Evolutionary conservation across 345 rosid species (phyloP), one percentile per base, ranked within the genome.

Genomic region (Diplotaxis tenuifolia): DNA sequence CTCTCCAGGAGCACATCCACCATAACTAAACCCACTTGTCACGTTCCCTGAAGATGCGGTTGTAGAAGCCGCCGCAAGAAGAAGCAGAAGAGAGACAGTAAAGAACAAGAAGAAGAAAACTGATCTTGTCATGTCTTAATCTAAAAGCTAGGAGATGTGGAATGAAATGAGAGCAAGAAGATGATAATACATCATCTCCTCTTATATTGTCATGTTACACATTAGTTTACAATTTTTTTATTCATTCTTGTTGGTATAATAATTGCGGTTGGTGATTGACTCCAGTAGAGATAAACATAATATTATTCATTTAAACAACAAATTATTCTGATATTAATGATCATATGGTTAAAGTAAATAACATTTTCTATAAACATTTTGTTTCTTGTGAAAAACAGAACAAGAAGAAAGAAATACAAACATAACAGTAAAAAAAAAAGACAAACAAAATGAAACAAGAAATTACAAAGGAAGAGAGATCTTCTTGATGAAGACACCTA

Each of bases 1-100:
- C 9, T 45, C 71, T 57, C 71, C 77, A 5, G 58, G 31, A 47
- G 25, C 71, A 65, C 77, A 73, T 14, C 71, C 66, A 1, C 23
- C 47, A 28, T 65, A 55, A 5, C 14, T 42, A 23, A 28, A 31
- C 18, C 31, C 65, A 55, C 50, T 56, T n/a, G 77, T 73, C 1
- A 15, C 34, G 32, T 73, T 73, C 5, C 65, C 45, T 14, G 66
- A 6, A 27, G 77, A 28, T 73, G 59, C 21, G 10, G 50, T 34
- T 36, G 36, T 29, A 0, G 54, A 34, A 36, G 42, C 21, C 9
- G 4, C 28, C 29, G 6, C 42, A 0, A 63, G 14, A 45, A 56
- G 20, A 28, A 73, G 60, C 7, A 73, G 50, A 40, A 73, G 77
- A 36, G 63, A 71, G 58, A 60, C 2, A 0, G 36, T 14, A 11